Evolutionary conservation across 129 eudicot genomes (phyloP).

Genomic region (Deinandra increscens): DNA sequence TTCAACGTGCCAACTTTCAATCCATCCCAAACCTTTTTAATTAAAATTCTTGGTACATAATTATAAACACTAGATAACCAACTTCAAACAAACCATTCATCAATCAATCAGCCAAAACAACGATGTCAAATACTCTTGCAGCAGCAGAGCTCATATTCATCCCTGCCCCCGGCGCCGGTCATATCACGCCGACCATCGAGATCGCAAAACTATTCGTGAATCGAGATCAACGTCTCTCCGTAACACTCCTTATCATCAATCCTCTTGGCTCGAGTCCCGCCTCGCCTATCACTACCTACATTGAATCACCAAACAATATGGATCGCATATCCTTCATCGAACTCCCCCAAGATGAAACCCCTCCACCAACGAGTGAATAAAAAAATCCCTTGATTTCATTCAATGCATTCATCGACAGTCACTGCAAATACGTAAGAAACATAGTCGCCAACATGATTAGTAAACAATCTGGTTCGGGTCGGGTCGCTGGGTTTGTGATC

Average conservation of each 20-base stretch:
- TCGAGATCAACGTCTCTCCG: slow-evolving; percentile 28
- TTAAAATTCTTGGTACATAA: no score
- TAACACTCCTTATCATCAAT: slow-evolving; percentile 20
- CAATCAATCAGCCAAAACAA: background rate
- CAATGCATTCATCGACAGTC: slow-evolving; percentile 21
- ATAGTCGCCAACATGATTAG: slow-evolving; percentile 16
- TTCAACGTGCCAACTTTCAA: no score
- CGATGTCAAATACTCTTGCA: slow-evolving; percentile 15
- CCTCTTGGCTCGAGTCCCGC: background rate
- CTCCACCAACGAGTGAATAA: background rate
- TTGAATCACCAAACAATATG: background rate
- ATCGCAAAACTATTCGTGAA: slow-evolving; percentile 36
- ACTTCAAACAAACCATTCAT: background rate
- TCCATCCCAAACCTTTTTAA: no score
- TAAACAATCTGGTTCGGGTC: slow-evolving; percentile 13
- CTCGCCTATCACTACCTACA: background rate
- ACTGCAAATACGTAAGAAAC: slow-evolving; percentile 26
- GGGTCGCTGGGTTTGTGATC: slow-evolving; percentile 29
- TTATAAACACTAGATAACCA: background rate
- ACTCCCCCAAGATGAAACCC: slow-evolving; percentile 33
- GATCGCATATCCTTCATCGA: slow-evolving; percentile 22
- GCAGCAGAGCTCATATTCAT: slow-evolving; percentile 40
- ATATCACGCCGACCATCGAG: slow-evolving; percentile 39
- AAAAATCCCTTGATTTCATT: slow-evolving; percentile 9
- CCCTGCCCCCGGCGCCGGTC: slow-evolving; percentile 45